These are phyloP conservation scores for Xylaria bambusicola DNA, from an alignment of 495 filamentous ascomycete genomes.

Conservation along the genomic window DNA sequence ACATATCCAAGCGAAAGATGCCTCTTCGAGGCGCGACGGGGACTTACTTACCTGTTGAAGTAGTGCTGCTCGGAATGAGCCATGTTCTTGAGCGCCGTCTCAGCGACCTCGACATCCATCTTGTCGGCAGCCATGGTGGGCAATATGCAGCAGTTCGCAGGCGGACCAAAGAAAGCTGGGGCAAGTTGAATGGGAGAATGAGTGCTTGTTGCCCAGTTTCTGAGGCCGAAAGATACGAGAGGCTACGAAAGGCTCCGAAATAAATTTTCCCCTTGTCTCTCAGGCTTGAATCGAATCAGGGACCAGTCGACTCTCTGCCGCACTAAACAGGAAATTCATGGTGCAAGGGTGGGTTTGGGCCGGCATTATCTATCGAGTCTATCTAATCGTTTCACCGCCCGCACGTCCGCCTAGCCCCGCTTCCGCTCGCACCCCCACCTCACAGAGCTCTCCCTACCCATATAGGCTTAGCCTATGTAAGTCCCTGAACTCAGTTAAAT, in stretches of 20 bases:
- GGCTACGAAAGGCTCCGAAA: not conserved
- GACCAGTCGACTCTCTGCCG: slow-evolving; percentile 6
- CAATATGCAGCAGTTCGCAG: not conserved
- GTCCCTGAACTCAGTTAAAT: too few relatives aligned
- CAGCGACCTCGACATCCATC: slow-evolving; percentile 52
- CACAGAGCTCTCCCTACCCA: too few relatives aligned
- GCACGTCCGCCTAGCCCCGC: slow-evolving; percentile 1
- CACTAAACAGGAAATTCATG: slow-evolving; percentile 21
- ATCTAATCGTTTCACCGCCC: slow-evolving; percentile 18
- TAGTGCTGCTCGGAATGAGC: slow-evolving; percentile 93
- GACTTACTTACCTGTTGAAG: slow-evolving; percentile 79
- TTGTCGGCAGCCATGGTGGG: slow-evolving; percentile 40
- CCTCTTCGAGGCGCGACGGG: slow-evolving; percentile 2
- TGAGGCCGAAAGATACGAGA: not conserved
- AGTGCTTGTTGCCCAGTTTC: slow-evolving; percentile 14
- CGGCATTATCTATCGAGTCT: slow-evolving; percentile 12
- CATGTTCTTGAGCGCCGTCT: slow-evolving; percentile 61
- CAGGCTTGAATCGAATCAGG: slow-evolving; percentile 17
- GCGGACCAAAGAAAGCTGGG: slow-evolving; percentile 10
- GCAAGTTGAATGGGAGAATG: slow-evolving; percentile 17
- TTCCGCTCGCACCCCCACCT: not conserved
- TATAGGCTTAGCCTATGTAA: too few relatives aligned
- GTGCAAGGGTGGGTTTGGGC: slow-evolving; percentile 16
- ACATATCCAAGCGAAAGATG: too few relatives aligned
- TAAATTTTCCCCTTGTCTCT: slow-evolving; percentile 13